Conservation (phyloP, 2,329 filamentous ascomycete species). For the Arthrobotrys musiformis region DNA sequence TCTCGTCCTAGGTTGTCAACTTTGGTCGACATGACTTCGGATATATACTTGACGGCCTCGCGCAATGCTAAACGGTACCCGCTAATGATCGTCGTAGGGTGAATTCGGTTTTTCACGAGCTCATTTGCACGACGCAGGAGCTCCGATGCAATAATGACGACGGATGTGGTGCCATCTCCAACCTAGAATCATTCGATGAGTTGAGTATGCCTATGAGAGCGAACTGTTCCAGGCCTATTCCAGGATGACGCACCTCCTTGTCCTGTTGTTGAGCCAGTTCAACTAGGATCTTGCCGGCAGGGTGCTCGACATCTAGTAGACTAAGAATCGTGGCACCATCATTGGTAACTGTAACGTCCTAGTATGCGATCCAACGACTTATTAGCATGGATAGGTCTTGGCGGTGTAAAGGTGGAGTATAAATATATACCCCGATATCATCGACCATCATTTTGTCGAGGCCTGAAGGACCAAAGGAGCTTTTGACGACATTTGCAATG, state of each 20-base stretch:
- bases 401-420: constrained; percentile 16
- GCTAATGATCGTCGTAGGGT: constrained; percentile 98
- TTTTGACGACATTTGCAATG: constrained; percentile 98
- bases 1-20: constrained; percentile 91
- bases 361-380: constrained; percentile 20
- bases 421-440: constrained; percentile 83
- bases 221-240: neutral
- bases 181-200: constrained; percentile 66
- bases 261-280: constrained; percentile 98
- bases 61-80: constrained; percentile 94
- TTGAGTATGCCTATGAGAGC: neutral
- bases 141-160: constrained; percentile 96
- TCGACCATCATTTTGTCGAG: constrained; percentile 99
- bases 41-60: constrained; percentile 98
- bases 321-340: constrained; percentile 97
- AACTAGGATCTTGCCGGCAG: constrained; percentile 96
- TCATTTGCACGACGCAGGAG: constrained; percentile 93
- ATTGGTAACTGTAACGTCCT: constrained; percentile 96
- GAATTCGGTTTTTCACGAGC: constrained; percentile 99
- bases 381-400: neutral
- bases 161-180: constrained; percentile 96
- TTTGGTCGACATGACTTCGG: constrained; percentile 96
- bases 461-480: constrained; percentile 95
- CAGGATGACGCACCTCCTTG: constrained; percentile 73
- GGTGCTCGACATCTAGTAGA: constrained; percentile 95